Base-by-base conservation (phyloP, 2,329 filamentous ascomycete species). In the Colletotrichum liriopes region DNA sequence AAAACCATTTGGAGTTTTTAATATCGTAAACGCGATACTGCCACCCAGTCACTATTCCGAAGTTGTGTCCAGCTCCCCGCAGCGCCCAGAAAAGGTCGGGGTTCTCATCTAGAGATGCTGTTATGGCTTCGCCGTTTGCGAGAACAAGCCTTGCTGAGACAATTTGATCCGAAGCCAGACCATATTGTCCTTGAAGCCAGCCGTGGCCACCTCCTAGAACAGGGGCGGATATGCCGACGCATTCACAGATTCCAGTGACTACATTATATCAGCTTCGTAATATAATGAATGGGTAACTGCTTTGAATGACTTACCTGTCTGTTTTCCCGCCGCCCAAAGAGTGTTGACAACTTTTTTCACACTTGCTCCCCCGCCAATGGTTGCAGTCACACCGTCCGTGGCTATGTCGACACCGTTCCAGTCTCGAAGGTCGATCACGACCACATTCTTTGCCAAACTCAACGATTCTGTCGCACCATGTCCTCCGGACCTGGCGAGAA, bases 41-140 rank as follows among this genome's bases (percentile, higher is more conserved):
- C 35, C 84, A 77, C 72, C 81, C 83, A 75, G 86, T 77, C 41
- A 88, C 82, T 61, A 88, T 83, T 52, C 86, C 86, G 73, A 88
- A 84, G 73, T 88, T 88, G 20, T 83, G 84, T 2, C 85, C 86
- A 2, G 86, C 86, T n/a, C 86, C 87, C 77, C 80, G 84, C 0
- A 88, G 75, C 20, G 84, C 86, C 85, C 85, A 88, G 74, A 86
- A 80, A 0, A 88, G 76, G 73, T 87, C 85, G 5, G 73, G 20
- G 56, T 82, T 75, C 32, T 76, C 74, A 6, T 65, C 65, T 4
- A 65, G 56, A 11, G 76, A 78, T 5, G 78, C 78, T 5, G 73
- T 77, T 23, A 76, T 67, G 5, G 76, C 73, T 23, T 67, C 67
- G 18, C 78, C 78, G 47, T 76, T 75, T 23, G 78, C 70, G 3